Evolutionary conservation across 2,329 filamentous ascomycete species (phyloP), one percentile per base, ranked within the genome.

Genomic region (Aspergillus luchuensis): DNA sequence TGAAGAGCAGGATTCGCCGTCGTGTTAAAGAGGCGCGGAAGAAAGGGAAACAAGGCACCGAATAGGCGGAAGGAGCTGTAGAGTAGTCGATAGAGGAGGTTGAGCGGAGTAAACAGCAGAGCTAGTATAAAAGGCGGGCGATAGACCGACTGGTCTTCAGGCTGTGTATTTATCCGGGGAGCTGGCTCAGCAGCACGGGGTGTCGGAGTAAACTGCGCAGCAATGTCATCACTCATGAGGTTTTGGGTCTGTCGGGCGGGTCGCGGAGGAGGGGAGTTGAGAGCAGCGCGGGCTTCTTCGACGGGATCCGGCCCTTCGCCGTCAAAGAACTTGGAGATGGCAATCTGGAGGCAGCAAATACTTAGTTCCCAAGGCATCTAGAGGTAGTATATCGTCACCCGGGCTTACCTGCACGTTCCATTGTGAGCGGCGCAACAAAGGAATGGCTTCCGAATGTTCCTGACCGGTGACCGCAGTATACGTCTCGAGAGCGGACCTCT

Each of bases 261-360:
- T 64, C 85, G 82, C 50, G 86, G 85, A 17, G 89, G 88, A 41
- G 87, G 82, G 33, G 78, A 72, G n/a, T 82, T 77, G 62, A 88
- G 82, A 7, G 85, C 82, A 52, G 88, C 84, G 54, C 88, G 84
- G 60, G 91, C 91, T 79, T 95, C 91, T 60, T 90, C 89, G 17
- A 94, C 81, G 11, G 87, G 89, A 74, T 96, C 91, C 52, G 92
- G 86, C 3, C 89, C 89, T 79, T 98, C 95, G 68, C 95, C 95
- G 71, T 99, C 95, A 75, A 97, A 99, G 85, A 98, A 98, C 73
- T 96, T 96, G 66, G 95, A 87, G 65, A 99, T 94, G 60, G 95
- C 94, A 70, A 98, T 97, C 89, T 97, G 25, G 43, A n/a, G 30
- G 2, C 25, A 15, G 30, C 47, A 64, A 57, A 43, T 56, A 1